Percentiles rank a stretch among this genome's conserved stretches.
phyloP scores from a whole-genome alignment of 768 basidiomycete genomes.

The Kwoniella mangroviensis region DNA sequence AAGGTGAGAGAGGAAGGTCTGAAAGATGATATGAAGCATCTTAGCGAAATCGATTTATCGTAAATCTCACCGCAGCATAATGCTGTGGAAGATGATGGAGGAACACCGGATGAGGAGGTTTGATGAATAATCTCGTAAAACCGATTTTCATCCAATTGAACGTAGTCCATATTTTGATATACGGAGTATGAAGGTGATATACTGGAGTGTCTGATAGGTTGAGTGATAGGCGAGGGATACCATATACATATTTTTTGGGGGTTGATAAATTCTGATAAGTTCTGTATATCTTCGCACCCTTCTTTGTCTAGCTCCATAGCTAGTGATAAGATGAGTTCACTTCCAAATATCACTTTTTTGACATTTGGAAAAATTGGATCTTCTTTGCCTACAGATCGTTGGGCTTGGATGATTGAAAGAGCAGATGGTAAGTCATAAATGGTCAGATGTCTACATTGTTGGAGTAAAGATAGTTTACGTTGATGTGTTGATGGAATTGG shows the following conservation, averaged over 20 bases:
- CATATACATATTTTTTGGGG: constrained; percentile 4
- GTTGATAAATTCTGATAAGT: not conserved
- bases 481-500: not conserved
- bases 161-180: not conserved
- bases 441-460: not conserved
- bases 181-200: not conserved
- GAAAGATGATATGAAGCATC: not conserved
- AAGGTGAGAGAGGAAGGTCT: not conserved
- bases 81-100: not conserved
- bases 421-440: constrained; percentile 14
- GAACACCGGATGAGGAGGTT: not conserved
- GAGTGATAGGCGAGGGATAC: not conserved
- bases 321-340: not conserved
- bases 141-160: not conserved
- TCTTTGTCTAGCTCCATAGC: not conserved
- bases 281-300: not conserved
- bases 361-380: constrained; percentile 4
- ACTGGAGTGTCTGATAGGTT: not conserved
- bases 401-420: not conserved
- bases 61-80: not conserved
- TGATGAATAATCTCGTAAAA: not conserved
- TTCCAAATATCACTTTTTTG: not conserved
- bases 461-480: constrained; percentile 5
- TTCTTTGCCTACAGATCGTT: not conserved
- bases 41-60: not conserved